Percentiles rank a stretch among this genome's conserved stretches.
phyloP scores from a whole-genome alignment of 2,329 filamentous ascomycete species.

The Calcarisporium arbuscula region DNA sequence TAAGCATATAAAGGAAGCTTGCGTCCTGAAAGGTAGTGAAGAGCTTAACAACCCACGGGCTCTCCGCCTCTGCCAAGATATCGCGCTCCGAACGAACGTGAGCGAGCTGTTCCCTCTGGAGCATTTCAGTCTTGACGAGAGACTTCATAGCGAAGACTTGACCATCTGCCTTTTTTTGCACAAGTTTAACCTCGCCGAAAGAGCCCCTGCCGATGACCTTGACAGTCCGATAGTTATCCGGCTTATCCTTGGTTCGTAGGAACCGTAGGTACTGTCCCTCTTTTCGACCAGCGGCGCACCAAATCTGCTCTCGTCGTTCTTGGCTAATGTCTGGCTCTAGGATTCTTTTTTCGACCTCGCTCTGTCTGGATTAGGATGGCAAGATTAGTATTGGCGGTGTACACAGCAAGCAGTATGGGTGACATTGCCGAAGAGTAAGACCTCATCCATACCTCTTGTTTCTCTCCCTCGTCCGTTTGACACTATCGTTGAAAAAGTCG shows the following conservation, averaged over 20 bases:
- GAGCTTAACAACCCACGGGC: conserved; percentile 97
- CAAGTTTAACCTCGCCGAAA: conserved; percentile 95
- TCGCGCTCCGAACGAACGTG: conserved; percentile 97
- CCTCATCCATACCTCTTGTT: conserved; percentile 74
- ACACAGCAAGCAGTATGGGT: neutral
- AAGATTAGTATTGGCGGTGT: too few species aligned
- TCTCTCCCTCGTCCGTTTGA: conserved; percentile 88
- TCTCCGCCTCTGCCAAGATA: conserved; percentile 97
- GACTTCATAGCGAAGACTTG: conserved; percentile 99
- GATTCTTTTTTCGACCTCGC: conserved; percentile 83
- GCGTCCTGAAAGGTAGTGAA: conserved; percentile 97
- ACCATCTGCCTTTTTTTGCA: conserved; percentile 91
- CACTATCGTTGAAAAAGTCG: conserved; percentile 98
- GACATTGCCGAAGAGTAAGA: neutral
- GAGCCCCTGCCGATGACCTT: conserved; percentile 99
- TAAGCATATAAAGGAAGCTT: conserved; percentile 96
- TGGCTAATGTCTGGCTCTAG: conserved; percentile 69
- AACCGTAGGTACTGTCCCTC: conserved; percentile 93
- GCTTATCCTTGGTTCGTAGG: conserved; percentile 85
- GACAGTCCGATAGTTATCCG: conserved; percentile 89
- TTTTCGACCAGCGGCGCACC: conserved; percentile 75
- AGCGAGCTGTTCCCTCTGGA: conserved; percentile 96
- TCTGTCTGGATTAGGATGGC: conserved; percentile 77
- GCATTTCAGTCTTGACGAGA: conserved; percentile 98
- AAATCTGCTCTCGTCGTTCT: conserved; percentile 74